Evolutionary conservation across 495 filamentous ascomycete species (phyloP), one percentile per base, ranked within the genome.

Genomic region (Neurospora africana): DNA sequence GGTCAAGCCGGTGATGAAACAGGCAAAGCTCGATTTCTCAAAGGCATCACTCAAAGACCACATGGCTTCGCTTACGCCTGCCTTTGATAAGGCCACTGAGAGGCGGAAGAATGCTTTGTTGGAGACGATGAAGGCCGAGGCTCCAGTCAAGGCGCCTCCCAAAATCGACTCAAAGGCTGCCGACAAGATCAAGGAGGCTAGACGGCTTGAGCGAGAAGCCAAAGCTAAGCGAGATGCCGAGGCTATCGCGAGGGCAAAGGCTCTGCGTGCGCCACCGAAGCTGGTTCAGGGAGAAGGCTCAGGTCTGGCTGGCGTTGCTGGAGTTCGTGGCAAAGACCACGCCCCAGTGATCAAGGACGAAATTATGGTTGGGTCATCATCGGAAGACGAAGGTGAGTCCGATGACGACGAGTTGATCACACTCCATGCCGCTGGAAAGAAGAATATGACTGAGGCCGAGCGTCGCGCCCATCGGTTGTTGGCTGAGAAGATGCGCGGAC

Each of bases 331-430:
- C 74, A 96, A 95, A 81, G 93, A 95, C 69, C 91, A 79, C 68
- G 73, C 78, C 4, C 79, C 79, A 10, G 75, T 86, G 5, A 84
- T 89, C 69, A 90, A 88, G 67, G 90, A 91, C 71, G 92, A 92
- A 74, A 93, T 97, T 81, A 97, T 97, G 93, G 91, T 97, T 33
- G 91, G 92, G 69, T 91, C 90, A n/a, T 91, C 91, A 40, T 90
- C 90, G 8, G 92, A 94, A 74, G 90, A 89, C 47, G 89, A 89
- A 73, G 88, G 89, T 76, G 87, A 90, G 74, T 86, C 87, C 4
- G 84, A 84, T 35, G 82, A 82, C 1, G 84, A 87, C 69, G 85
- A 85, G 67, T 74, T 83, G 13, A 78, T 81, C 13, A 74, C 23
- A 3, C 68, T 78, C 53, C 84, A 89, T 36, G 90, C 90, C 77